Evolutionary conservation across 2,329 filamentous ascomycete genomes (phyloP), one percentile per base, ranked within the genome.

Genomic region (Venturia nashicola): DNA sequence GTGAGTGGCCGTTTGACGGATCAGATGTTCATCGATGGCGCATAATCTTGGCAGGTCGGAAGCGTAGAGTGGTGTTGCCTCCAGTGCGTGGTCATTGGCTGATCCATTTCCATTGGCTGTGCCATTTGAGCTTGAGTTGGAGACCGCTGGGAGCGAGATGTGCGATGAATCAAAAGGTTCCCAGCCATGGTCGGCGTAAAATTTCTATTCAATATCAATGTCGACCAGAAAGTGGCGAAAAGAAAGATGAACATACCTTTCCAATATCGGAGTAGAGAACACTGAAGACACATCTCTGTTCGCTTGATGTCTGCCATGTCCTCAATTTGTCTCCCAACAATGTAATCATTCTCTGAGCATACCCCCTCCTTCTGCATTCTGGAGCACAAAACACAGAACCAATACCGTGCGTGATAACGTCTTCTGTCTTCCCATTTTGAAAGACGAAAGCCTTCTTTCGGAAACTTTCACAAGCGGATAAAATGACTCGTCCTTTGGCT

Each of bases 221-320:
- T 57, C 16, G 5, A n/a, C 16, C 7, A 5, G 3, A 9, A 6
- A 16, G 8, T 61, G 32, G n/a, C 16, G 18, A n/a, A 40, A 36
- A 40, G 23, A 43, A 34, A 34, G 2, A 32, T 32, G 20, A 59
- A 54, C 59, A 1, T 65, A 70, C 67, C 67, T 90, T 88, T 23
- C 92, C 91, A 69, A 95, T 91, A 71, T 96, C 91, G 9, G 91
- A 96, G 75, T 86, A 96, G 9, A 97, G 79, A 8, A 95, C 83
- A 0, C 89, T 92, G 74, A 93, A 94, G 16, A 84, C 74, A 67
- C 72, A 80, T 71, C 71, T 73, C 68, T 72, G 71, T 23, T 48
- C 54, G 5, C 39, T 60, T 27, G 51, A 32, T 72, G 74, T 73
- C 67, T 84, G 79, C 79, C 81, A 84, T 2, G 71, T 77, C 67